Evolutionary conservation across 352 stramenopile genomes (phyloP), one percentile per base, ranked within the genome.

Genomic region (Blastocystis sp.): DNA sequence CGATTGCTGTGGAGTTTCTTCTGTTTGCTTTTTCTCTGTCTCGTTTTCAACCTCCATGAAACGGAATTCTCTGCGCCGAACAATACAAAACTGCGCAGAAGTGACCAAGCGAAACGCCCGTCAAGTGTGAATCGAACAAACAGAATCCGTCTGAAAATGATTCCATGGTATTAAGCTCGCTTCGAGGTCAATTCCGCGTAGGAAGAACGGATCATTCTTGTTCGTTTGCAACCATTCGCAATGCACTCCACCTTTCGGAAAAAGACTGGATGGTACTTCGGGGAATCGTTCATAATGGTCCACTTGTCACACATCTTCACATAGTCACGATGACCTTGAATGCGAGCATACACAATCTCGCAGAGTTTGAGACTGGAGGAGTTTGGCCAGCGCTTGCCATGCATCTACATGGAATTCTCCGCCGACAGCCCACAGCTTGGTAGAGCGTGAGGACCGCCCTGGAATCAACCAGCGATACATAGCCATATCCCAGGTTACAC

Each of bases 401-500:
- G 67, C 67, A 78, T 78, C 67, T 78, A 78, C 18, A n/a, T 44
- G 21, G 16, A 57, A 78, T 9, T 8, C 0, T 18, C 21, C 38
- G 2, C 27, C 24, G 44, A 40, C 46, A 29, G 38, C 24, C 67
- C 32, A 78, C 67, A 32, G 67, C 67, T n/a, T 63, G 57, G n/a
- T 78, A 78, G 3, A 78, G 42, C 34, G n/a, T 59, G 21, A 63
- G 34, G 6, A 78, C 67, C 16, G 32, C 49, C 32, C 27, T 9
- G 29, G 32, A 42, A 51, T 78, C 49, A 40, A 78, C 36, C 29
- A 78, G 32, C 36, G 67, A 78, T 34, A 78, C 67, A 42, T 78
- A 78, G n/a, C 67, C 67, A n/a, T 78, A 78, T 27, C 67, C 67
- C 67, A 78, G 46, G 34, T 78, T 78, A 46, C 67, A 78, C 11